A percentile compares a stretch with the other conserved stretches of the same genome.
These are phyloP conservation scores for Psidium guajava DNA, from an alignment of 345 rosid species.

Conservation along the genomic window DNA sequence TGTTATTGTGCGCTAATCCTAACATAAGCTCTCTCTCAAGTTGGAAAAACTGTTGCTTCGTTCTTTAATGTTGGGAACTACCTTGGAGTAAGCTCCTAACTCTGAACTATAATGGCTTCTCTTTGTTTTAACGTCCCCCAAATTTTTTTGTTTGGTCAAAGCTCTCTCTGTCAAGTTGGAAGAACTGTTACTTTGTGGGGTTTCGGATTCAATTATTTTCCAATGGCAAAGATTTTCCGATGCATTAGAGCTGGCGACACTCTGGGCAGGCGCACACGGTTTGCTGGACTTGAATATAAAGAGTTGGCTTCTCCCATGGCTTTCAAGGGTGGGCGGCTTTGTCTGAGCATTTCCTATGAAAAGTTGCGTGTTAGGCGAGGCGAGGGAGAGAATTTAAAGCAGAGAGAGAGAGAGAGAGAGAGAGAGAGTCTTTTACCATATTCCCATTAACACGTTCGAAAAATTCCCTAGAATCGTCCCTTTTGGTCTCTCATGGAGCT, in stretches of 20 bases:
- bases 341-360: background rate
- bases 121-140: background rate
- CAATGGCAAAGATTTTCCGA: background rate
- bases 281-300: background rate
- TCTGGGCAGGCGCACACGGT: background rate
- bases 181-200: background rate
- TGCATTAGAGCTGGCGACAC: background rate
- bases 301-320: background rate
- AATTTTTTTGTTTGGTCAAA: too few relatives aligned
- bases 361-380: background rate
- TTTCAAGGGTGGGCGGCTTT: background rate
- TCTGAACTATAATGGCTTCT: conserved; percentile 18
- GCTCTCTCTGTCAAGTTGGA: background rate
- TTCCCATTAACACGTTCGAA: background rate
- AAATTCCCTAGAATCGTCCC: background rate
- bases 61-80: conserved; percentile 21
- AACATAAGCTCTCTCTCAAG: too few relatives aligned
- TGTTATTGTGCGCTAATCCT: too few relatives aligned
- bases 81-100: background rate
- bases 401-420: background rate
- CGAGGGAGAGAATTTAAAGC: background rate
- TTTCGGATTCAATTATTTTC: background rate
- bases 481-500: conserved; percentile 21
- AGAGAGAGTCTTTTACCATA: background rate
- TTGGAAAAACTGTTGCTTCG: background rate